Percentiles rank a stretch among this genome's conserved stretches.
These are phyloP conservation scores for Dalbergia oliveri DNA, from an alignment of 306 rosid genomes.

Conservation along the genomic window DNA sequence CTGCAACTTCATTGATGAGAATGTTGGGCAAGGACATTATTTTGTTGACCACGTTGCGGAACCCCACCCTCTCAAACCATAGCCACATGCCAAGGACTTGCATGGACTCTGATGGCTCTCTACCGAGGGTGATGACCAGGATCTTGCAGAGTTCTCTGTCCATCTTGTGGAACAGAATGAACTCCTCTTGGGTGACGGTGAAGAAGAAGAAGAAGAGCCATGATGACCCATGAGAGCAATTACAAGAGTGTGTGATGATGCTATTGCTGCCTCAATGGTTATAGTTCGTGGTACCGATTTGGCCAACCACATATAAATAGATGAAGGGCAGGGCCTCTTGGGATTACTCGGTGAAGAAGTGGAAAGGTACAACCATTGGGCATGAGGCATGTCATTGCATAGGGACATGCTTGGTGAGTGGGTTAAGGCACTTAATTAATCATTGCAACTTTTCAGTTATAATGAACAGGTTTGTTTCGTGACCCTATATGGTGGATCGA, in stretches of 20 bases:
- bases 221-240: slow-evolving; percentile 17
- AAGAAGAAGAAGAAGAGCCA: background rate
- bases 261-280: background rate
- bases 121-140: slow-evolving; percentile 52
- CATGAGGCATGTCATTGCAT: slow-evolving; percentile 9
- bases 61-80: slow-evolving; percentile 76
- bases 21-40: slow-evolving; percentile 51
- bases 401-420: slow-evolving; percentile 11
- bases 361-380: slow-evolving; percentile 24
- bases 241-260: background rate
- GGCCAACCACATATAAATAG: slow-evolving; percentile 15
- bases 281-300: slow-evolving; percentile 4
- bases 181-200: slow-evolving; percentile 54
- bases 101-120: slow-evolving; percentile 73
- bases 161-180: slow-evolving; percentile 57
- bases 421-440: background rate
- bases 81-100: slow-evolving; percentile 71
- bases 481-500: background rate
- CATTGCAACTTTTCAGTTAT: background rate
- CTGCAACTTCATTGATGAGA: slow-evolving; percentile 68
- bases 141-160: slow-evolving; percentile 67
- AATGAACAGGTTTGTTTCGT: background rate
- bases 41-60: slow-evolving; percentile 50
- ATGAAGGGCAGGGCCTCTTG: slow-evolving; percentile 21
- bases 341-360: background rate